Evolutionary conservation across 192 early-diverging fungal species (phyloP).

Genomic region (Entomortierella chlamydospora): DNA sequence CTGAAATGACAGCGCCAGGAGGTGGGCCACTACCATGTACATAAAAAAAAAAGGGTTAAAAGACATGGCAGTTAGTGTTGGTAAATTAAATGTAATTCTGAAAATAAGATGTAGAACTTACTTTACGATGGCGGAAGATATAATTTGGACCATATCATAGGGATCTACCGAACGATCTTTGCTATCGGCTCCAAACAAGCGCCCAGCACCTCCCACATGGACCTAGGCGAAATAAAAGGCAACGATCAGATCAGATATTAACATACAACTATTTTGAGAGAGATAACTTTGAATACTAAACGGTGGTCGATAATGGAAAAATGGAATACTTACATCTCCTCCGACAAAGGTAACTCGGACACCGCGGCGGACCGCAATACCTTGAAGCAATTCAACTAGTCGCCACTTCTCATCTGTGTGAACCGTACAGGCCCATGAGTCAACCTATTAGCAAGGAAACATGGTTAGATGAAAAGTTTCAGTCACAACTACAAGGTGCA

Average conservation of each 20-base stretch:
- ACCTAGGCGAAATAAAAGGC: conserved; percentile 43
- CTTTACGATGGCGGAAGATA: conserved; percentile 87
- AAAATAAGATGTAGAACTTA: conserved; percentile 41
- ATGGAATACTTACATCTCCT: conserved; percentile 79
- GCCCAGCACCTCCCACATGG: conserved; percentile 74
- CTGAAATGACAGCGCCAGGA: conserved; percentile 73
- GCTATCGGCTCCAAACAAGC: conserved; percentile 66
- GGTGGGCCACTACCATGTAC: conserved; percentile 71
- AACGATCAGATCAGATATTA: too few species aligned
- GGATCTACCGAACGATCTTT: conserved; percentile 70
- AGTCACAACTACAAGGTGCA: too few species aligned
- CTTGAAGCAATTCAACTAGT: conserved; percentile 74
- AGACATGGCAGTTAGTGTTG: too few species aligned
- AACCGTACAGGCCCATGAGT: conserved; percentile 63
- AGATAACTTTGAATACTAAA: background rate
- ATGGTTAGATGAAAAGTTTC: too few species aligned
- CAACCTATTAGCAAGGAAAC: too few species aligned
- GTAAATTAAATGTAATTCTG: too few species aligned
- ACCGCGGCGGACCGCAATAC: conserved; percentile 64
- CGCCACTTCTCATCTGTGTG: conserved; percentile 77
- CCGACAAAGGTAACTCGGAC: conserved; percentile 84
- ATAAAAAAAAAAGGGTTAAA: too few species aligned
- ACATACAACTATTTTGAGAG: too few species aligned
- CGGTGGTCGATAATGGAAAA: conserved; percentile 7
- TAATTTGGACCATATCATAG: conserved; percentile 82